phyloP scores from a whole-genome alignment of 352 stramenopile genomes.

The Phytophthora sp. region DNA sequence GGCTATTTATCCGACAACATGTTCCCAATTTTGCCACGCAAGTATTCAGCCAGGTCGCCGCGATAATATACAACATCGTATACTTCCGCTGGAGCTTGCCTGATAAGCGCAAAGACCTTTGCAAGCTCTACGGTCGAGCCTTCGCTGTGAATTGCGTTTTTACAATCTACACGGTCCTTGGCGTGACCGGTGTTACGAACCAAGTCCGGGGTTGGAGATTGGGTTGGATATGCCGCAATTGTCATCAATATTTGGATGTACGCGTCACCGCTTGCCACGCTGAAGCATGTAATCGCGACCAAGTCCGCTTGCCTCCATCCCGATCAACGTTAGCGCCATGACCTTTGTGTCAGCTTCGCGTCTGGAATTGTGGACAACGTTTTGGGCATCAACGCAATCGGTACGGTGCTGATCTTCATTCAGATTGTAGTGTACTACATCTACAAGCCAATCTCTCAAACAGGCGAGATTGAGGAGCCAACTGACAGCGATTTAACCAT shows the following conservation, averaged over 20 bases:
- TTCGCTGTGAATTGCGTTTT: slow-evolving; percentile 1
- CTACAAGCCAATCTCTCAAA: too few relatives aligned
- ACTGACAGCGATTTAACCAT: too few relatives aligned
- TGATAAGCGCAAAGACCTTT: too few relatives aligned
- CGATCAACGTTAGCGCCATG: slow-evolving; percentile 29
- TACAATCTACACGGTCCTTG: slow-evolving; percentile 40
- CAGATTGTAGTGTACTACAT: slow-evolving; percentile 57
- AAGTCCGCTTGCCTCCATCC: slow-evolving; percentile 27
- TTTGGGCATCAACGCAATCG: slow-evolving; percentile 32
- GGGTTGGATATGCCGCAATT: slow-evolving; percentile 33
- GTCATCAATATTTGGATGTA: slow-evolving; percentile 34
- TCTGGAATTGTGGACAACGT: slow-evolving; percentile 25
- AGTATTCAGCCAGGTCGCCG: slow-evolving; percentile 19
- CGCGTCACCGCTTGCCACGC: slow-evolving; percentile 31
- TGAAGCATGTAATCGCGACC: slow-evolving; percentile 18
- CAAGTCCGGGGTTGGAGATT: slow-evolving; percentile 36
- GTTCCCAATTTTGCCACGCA: slow-evolving; percentile 26
- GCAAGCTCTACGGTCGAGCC: slow-evolving; percentile 3
- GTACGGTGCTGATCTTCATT: slow-evolving; percentile 33
- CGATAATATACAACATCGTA: slow-evolving; percentile 15
- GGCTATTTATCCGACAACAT: slow-evolving; percentile 28
- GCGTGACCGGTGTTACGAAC: slow-evolving; percentile 28
- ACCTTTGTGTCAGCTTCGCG: slow-evolving; percentile 28
- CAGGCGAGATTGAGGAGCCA: too few relatives aligned
- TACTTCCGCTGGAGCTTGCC: slow-evolving; percentile 18